Percentiles rank a stretch among this genome's conserved stretches.
These are phyloP conservation scores for Fusarium sublunatum DNA, from an alignment of 2,329 filamentous ascomycete genomes.

Conservation along the genomic window DNA sequence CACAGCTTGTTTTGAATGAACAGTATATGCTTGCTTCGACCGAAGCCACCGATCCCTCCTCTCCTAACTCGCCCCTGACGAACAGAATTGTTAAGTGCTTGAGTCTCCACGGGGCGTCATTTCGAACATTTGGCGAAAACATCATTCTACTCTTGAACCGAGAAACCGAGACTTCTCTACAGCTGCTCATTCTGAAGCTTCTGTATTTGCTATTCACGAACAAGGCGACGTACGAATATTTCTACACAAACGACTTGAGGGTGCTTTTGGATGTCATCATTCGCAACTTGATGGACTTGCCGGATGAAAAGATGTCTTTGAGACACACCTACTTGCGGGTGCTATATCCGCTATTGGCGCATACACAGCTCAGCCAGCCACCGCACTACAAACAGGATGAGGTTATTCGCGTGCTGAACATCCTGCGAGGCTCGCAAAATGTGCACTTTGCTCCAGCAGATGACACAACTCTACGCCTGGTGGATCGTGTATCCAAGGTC, in stretches of 20 bases:
- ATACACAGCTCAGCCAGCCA: constrained; percentile 88
- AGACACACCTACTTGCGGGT: constrained; percentile 96
- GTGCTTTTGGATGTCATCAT: constrained; percentile 96
- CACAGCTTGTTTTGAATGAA: constrained; percentile 91
- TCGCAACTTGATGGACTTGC: constrained; percentile 94
- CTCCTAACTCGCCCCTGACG: constrained; percentile 70
- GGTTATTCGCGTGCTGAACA: constrained; percentile 77
- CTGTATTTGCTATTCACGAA: constrained; percentile 96
- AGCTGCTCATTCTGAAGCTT: constrained; percentile 95
- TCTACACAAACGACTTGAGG: constrained; percentile 96
- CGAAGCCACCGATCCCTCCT: constrained; percentile 55
- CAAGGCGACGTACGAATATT: constrained; percentile 92
- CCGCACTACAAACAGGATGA: constrained; percentile 94
- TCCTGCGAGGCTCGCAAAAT: constrained; percentile 73
- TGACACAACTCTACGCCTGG: constrained; percentile 81
- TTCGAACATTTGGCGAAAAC: constrained; percentile 97
- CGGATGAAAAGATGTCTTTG: constrained; percentile 80
- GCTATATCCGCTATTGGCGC: constrained; percentile 86
- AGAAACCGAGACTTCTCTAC: constrained; percentile 92
- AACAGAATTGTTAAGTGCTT: constrained; percentile 95
- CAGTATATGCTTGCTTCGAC: constrained; percentile 91
- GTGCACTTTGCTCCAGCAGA: constrained; percentile 84
- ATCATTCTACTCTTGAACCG: constrained; percentile 95
- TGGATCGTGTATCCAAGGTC: constrained; percentile 79
- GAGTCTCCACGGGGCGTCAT: constrained; percentile 80